Base-by-base conservation (phyloP, 495 filamentous ascomycete species). In the Lepraria neglecta region DNA sequence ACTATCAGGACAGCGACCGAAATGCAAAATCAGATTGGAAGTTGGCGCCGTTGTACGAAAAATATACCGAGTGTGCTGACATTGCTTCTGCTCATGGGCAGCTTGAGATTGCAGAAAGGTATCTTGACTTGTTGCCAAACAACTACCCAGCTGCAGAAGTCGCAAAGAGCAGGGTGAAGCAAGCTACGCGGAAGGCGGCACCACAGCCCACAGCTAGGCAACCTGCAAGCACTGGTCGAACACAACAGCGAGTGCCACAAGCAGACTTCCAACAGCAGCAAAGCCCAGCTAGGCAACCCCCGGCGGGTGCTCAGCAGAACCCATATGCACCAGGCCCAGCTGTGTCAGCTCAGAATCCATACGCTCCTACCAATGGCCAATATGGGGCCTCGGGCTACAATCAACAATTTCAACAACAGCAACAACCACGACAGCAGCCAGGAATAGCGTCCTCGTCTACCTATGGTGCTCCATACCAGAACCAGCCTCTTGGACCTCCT, bases 41-140 rank as follows among this genome's bases (percentile, higher is more conserved):
- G 74, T 85, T 99, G 50, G 80, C 81, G 47, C 77, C 84, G 1
- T 79, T 99, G 44, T 99, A 99, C 70, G 87, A 91, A 69, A 95
- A 95, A 75, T 99, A 99, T 68, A 86, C 85, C 24, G 92, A 99
- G 76, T 99, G 97, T 73, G 92, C 94, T 11, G 94, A 97, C 69
- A 88, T 99, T 67, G 86, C 94, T 59, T 90, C 94, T 45, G 84
- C 90, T 9, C 90, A 97, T 68, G 94, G 95, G 21, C 87, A 94
- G 45, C 75, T 99, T 43, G 79, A 85, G 30, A 79, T 91, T 67
- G 94, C 94, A 21, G 89, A 95, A 74, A 89, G 87, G 71, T 99
- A 97, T 68, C 82, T 99, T 17, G 84, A 90, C 66, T 83, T 99
- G 61, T 81, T 99, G 33, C 94, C 94, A 10, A 79, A 78, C 33